Evolutionary conservation across 768 basidiomycete genomes (phyloP).

Genomic region (Trametes elegans): DNA sequence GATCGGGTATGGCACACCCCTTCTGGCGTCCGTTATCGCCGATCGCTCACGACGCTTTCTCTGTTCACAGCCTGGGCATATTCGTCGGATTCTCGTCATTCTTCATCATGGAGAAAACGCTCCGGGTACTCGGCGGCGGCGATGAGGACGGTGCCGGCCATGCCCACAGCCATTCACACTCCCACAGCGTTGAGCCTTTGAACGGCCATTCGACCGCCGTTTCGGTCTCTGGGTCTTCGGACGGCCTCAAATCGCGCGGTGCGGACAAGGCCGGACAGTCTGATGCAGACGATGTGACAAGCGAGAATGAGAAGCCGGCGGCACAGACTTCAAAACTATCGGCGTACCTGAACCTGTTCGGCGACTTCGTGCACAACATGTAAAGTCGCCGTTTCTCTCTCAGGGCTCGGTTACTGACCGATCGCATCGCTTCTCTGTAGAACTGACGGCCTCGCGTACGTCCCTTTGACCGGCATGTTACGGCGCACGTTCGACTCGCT

Average conservation of each 20-base stretch:
- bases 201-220: slow-evolving; percentile 46
- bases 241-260: slow-evolving; percentile 50
- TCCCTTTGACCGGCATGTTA: slow-evolving; percentile 21
- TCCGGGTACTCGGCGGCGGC: slow-evolving; percentile 73
- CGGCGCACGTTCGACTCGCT: slow-evolving; percentile 17
- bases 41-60: background rate
- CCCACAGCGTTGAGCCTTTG: slow-evolving; percentile 42
- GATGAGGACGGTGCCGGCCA: slow-evolving; percentile 48
- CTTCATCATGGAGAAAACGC: slow-evolving; percentile 91
- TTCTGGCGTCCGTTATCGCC: background rate
- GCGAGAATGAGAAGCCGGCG: slow-evolving; percentile 23
- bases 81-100: slow-evolving; percentile 87
- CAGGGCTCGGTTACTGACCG: slow-evolving; percentile 1
- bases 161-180: slow-evolving; percentile 60
- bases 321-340: slow-evolving; percentile 77
- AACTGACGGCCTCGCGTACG: slow-evolving; percentile 90
- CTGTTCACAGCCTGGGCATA: slow-evolving; percentile 61
- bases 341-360: slow-evolving; percentile 90
- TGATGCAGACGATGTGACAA: slow-evolving; percentile 20
- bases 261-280: slow-evolving; percentile 29
- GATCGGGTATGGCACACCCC: slow-evolving; percentile 56
- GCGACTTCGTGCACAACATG: slow-evolving; percentile 95
- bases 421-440: slow-evolving; percentile 35
- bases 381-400: slow-evolving; percentile 35
- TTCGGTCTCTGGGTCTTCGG: slow-evolving; percentile 37